These are phyloP conservation scores for Candolleomyces eurysporus DNA, from an alignment of 768 basidiomycete species.

Conservation along the genomic window DNA sequence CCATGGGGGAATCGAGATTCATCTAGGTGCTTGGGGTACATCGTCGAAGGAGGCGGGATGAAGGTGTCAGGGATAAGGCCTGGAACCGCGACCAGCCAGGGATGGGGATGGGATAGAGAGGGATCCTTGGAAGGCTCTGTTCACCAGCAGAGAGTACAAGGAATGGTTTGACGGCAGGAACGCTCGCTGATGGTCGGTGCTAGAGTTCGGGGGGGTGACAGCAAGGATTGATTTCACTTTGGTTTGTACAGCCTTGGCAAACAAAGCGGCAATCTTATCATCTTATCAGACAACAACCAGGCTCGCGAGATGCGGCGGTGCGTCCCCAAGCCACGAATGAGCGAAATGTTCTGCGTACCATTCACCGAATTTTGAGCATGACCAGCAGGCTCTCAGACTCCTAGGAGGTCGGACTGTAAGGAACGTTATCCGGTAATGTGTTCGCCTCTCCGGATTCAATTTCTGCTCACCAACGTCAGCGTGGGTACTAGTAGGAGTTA, in stretches of 20 bases:
- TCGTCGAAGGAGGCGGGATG: neutral
- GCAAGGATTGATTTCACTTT: neutral
- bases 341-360: constrained; percentile 37
- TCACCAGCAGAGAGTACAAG: neutral
- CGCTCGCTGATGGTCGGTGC: neutral
- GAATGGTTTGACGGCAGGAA: neutral
- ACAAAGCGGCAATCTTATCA: neutral
- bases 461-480: constrained; percentile 49
- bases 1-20: neutral
- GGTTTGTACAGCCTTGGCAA: constrained; percentile 1
- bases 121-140: constrained; percentile 1
- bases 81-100: constrained; percentile 3
- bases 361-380: constrained; percentile 76
- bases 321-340: neutral
- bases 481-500: constrained; percentile 64
- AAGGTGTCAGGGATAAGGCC: neutral
- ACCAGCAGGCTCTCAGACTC: constrained; percentile 68
- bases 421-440: constrained; percentile 76
- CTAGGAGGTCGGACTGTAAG: constrained; percentile 72
- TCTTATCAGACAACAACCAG: neutral
- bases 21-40: neutral
- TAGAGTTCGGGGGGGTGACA: neutral
- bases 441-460: constrained; percentile 36
- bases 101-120: neutral
- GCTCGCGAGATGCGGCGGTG: no score